Percentiles rank a stretch among this genome's conserved stretches.
These are phyloP conservation scores for Pulveroboletus sp. DNA, from an alignment of 768 basidiomycete species.

Conservation along the genomic window DNA sequence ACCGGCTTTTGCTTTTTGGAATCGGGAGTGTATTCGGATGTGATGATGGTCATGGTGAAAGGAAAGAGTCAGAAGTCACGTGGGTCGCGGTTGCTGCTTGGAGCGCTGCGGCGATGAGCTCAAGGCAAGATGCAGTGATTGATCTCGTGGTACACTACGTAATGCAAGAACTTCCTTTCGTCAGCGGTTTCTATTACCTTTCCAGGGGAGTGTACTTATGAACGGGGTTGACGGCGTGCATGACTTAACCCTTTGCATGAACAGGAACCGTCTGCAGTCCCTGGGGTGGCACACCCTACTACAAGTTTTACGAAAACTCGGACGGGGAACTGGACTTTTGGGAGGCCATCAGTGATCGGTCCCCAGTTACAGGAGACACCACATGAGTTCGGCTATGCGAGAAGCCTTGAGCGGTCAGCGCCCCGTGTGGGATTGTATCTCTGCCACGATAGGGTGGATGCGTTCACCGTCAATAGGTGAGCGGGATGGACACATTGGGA, in stretches of 20 bases:
- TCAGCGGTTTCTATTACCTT: slow-evolving; percentile 57
- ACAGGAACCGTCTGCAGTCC: slow-evolving; percentile 62
- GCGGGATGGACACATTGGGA: slow-evolving; percentile 60
- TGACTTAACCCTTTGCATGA: neutral
- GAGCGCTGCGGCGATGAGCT: too few species aligned
- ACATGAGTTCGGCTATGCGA: slow-evolving; percentile 52
- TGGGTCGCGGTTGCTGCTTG: too few species aligned
- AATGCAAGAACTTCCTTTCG: slow-evolving; percentile 51
- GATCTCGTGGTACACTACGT: too few species aligned
- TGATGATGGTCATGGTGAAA: too few species aligned
- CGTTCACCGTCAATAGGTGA: slow-evolving; percentile 50
- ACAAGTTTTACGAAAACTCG: slow-evolving; percentile 69
- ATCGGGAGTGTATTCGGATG: too few species aligned
- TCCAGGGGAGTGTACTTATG: slow-evolving; percentile 66
- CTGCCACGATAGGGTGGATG: slow-evolving; percentile 44
- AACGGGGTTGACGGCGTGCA: slow-evolving; percentile 35
- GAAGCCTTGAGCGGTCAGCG: slow-evolving; percentile 60
- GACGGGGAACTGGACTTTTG: slow-evolving; percentile 48
- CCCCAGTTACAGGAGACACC: slow-evolving; percentile 44
- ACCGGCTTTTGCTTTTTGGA: slow-evolving; percentile 44
- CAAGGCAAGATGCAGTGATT: too few species aligned
- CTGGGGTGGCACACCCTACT: slow-evolving; percentile 71
- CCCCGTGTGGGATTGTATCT: slow-evolving; percentile 51
- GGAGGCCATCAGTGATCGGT: slow-evolving; percentile 21
- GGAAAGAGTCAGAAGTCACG: too few species aligned